These are phyloP conservation scores for Suhomyces choctaworum DNA, from an alignment of 1,139 yeast genomes.

Conservation along the genomic window DNA sequence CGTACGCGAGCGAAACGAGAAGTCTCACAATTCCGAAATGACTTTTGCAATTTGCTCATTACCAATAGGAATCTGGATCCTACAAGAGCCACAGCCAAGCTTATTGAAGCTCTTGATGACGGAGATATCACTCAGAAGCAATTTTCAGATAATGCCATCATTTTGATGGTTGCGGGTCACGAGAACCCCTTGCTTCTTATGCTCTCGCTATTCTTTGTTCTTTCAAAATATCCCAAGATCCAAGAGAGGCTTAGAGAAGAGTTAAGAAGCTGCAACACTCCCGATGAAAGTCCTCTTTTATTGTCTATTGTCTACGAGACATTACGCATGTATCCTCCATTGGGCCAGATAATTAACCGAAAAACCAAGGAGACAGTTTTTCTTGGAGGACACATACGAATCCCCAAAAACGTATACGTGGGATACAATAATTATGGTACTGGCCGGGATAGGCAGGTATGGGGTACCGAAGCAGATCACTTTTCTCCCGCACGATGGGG, in stretches of 20 bases:
- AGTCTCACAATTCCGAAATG: slow-evolving; percentile 44
- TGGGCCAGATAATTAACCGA: slow-evolving; percentile 59
- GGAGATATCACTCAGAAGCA: slow-evolving; percentile 46
- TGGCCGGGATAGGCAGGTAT: slow-evolving; percentile 48
- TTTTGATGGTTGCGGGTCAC: slow-evolving; percentile 61
- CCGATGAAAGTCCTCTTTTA: slow-evolving; percentile 7
- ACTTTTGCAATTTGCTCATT: slow-evolving; percentile 28
- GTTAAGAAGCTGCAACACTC: slow-evolving; percentile 4
- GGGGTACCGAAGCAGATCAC: slow-evolving; percentile 51
- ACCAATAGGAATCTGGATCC: slow-evolving; percentile 21
- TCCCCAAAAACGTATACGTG: slow-evolving; percentile 56
- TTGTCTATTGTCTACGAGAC: slow-evolving; percentile 44
- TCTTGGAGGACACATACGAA: slow-evolving; percentile 42
- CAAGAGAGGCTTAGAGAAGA: slow-evolving; percentile 41
- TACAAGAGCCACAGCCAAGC: slow-evolving; percentile 27
- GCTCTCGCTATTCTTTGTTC: slow-evolving; percentile 48
- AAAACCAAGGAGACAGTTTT: slow-evolving; percentile 37
- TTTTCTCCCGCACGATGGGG: slow-evolving; percentile 67
- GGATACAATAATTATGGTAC: slow-evolving; percentile 61
- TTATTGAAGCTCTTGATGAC: slow-evolving; percentile 38
- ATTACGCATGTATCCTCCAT: slow-evolving; percentile 55
- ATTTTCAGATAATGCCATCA: slow-evolving; percentile 57
- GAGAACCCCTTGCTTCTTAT: slow-evolving; percentile 60
- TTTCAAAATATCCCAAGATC: slow-evolving; percentile 41
- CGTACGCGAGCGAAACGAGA: slow-evolving; percentile 45